Base-by-base conservation (phyloP, 768 basidiomycete genomes). In the Russula sp. region DNA sequence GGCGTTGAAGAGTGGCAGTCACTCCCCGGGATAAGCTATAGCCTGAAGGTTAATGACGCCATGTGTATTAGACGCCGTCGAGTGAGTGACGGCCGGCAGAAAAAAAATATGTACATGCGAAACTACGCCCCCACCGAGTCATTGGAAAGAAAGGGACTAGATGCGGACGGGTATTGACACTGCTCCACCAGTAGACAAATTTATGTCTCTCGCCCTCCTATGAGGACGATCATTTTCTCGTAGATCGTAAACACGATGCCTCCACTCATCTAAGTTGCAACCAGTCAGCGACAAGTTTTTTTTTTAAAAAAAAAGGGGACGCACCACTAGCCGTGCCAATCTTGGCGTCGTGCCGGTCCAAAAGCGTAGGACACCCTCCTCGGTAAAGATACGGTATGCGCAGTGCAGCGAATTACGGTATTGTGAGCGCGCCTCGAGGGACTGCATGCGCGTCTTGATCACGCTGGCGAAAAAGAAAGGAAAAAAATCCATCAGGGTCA, bases 401-500 rank as follows among this genome's bases (percentile, higher is more conserved):
- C 96, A 98, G 69, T 98, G 94, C 77, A 98, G 90, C 3, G 94
- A 87, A 71, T 99, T 98, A 42, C 87, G 84, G 72, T 98, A 99
- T 63, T 94, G 87, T 27, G 79, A 75, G 10, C 83, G 79, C 0
- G 96, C 97, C 60, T 84, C 82, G 10, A 99, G 80, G 6, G 92
- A 87, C 74, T 99, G 97, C 97, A 98, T 99, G 31, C 96, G 85
- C 11, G 97, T 98, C 77, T 98, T 99, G 75, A 98, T 84, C 35
- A 98, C 94, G 71, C 94, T 96, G 67, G 14, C 37, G 50, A 64
- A 61, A 40, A 4, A 39, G 16, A 27, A 47, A 3, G 22, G 31
- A 27, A 27, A 35, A 39, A 20, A 27, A 37, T 13, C 16, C 13
- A 9, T 59, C 34, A 34, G 32, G 31, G 18, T 27, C 55, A 13